Evolutionary conservation across 805 yeast species (phyloP), one percentile per base, ranked within the genome.

Genomic region (Nakazawaea sp.): DNA sequence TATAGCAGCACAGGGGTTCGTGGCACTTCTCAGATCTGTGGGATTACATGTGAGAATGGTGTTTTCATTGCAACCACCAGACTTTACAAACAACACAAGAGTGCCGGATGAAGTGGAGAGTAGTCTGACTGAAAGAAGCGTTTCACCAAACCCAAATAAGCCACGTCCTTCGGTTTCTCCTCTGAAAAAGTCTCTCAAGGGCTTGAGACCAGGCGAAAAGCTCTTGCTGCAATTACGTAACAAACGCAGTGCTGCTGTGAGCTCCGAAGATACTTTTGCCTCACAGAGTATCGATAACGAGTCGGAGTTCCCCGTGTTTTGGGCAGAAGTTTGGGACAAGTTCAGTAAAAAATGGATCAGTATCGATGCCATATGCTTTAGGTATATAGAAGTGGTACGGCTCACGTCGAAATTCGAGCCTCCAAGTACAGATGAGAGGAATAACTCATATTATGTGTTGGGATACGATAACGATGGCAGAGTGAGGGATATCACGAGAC

Each of bases 291-390:
- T 18, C 5, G 37, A 41, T 1, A 41, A 34, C 15, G 43, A 43
- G 13, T 45, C 45, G 2, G 40, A 43, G 7, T 81, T 64, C 49
- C 97, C 97, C 0, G 68, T 88, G 0, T 88, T 81, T 51, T 92
- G 98, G 98, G 78, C 78, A 17, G 98, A 92, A 54, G 96, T 84
- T 0, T 90, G 95, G 95, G 89, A 90, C 53, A 70, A 71, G 35
- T 74, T 70, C 41, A 59, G 75, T 4, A 69, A 76, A 41, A 72
- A 68, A 34, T 90, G 96, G 94, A 70, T 88, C n/a, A 75, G 94
- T 2, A 67, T 88, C 2, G 98, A 92, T 50, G 92, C 97, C 0
- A 62, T 80, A 0, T 78, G 80, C 20, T 69, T 79, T 39, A 58
- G 72, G 39, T 56, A 70, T 7, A 73, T 86, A 27, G 95, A 86